These are phyloP conservation scores for Viola pubescens DNA, from an alignment of 441 rosid genomes.

Conservation along the genomic window DNA sequence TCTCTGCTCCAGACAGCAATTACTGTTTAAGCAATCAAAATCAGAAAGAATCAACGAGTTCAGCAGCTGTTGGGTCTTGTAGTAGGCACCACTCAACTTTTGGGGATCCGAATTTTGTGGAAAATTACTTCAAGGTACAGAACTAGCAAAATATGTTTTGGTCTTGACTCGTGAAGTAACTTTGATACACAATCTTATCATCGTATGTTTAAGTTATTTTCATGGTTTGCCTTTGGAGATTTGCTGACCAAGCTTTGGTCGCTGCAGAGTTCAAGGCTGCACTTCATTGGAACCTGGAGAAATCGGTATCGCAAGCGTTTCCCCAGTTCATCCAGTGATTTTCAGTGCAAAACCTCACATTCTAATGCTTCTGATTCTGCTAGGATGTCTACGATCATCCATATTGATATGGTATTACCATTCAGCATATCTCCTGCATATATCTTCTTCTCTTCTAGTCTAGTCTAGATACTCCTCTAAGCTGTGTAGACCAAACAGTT, in stretches of 20 bases:
- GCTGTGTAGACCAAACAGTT: not conserved
- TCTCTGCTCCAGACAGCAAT: constrained; percentile 31
- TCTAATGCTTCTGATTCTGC: constrained; percentile 30
- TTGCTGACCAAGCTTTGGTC: constrained; percentile 16
- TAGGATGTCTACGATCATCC: constrained; percentile 42
- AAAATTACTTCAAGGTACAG: constrained; percentile 83
- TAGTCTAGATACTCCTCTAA: constrained; percentile 1
- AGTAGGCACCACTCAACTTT: constrained; percentile 53
- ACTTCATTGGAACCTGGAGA: constrained; percentile 98
- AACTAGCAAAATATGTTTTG: not conserved
- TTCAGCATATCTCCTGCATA: constrained; percentile 9
- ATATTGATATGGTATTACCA: constrained; percentile 79
- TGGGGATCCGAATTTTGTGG: constrained; percentile 85
- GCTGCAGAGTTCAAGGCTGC: constrained; percentile 88
- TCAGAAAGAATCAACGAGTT: constrained; percentile 22
- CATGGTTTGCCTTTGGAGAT: not conserved
- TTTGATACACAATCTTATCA: no score
- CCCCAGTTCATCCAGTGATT: constrained; percentile 31
- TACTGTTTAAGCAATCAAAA: constrained; percentile 24
- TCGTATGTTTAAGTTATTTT: not conserved
- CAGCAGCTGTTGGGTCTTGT: constrained; percentile 33
- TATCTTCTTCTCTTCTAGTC: not conserved
- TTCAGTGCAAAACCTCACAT: constrained; percentile 31
- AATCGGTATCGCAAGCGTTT: constrained; percentile 73
- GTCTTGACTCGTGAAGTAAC: no score